Base-by-base conservation (phyloP, 2,329 filamentous ascomycete species). In the Sporothrix humicola region DNA sequence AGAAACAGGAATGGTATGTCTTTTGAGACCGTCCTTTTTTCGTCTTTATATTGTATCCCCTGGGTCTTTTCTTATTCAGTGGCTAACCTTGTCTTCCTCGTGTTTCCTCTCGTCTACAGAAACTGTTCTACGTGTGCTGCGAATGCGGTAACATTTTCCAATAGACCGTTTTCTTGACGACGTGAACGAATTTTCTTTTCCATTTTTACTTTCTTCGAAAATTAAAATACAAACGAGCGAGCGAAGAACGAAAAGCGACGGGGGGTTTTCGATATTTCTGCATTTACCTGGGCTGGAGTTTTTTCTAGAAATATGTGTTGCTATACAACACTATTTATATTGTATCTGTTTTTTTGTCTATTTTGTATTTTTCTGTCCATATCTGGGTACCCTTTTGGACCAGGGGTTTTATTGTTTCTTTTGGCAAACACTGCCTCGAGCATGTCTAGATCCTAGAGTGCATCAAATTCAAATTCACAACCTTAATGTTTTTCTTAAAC, bases 1-100 rank as follows among this genome's bases (percentile, higher is more conserved):
- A 68, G 95, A 98, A 83, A 99, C 96, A 61, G 96, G 96, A 85
- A 99, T 99, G 96, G 96, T 98, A 84, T 87, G 92, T 79, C 71
- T 63, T 23, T 7, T 50, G 12, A 15, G 42, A 15, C 7, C 7
- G 42, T 56, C 59, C n/a, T 23, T n/a, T 74, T 17, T 73, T 20
- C 68, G 69, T 37, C 69, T 48, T 6, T 7, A 48, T 2, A 46
- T 12, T 50, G 3, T 58, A 26, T 50, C 15, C 4, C 17, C 5
- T 42, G 17, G 9, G 44, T 37, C 31, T 37, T 3, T 4, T n/a
- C 65, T 37, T 37, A 2, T 17, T 23, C 4, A 10, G 15, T 31
- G 54, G 69, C 71, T 76, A 72, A 75, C 56, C 52, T 7, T 23
- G 46, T 1, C n/a, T 66, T 12, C 54, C 54, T 46, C 20, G 42